Evolutionary conservation across 1,284 basidiomycete genomes (phyloP), one percentile per base, ranked within the genome.

Genomic region (Earliella scabrosa): DNA sequence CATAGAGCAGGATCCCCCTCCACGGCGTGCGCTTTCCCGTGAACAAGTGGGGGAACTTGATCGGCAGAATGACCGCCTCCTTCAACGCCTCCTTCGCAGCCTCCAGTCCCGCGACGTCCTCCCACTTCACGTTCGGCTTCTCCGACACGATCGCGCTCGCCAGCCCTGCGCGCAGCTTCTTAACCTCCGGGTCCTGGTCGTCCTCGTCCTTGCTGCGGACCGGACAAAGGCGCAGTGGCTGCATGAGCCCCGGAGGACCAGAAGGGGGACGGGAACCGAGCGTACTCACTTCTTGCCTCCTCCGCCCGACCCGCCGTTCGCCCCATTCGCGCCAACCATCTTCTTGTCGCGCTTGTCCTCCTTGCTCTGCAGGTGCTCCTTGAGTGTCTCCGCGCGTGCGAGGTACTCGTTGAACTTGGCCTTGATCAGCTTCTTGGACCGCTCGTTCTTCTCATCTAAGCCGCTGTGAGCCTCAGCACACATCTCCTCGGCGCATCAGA

Each of bases 41-140:
- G 75, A 99, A 99, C 36, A 99, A 82, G 75, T 98, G 95, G 1
- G 97, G 97, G 69, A 98, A 98, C 75, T 98, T 98, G 82, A 98
- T 98, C 6, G 97, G 97, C 21, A 99, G 80, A 69, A 99, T 98
- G 71, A 99, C 97, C 34, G 97, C 97, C 73, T 99, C 97, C 74
- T 99, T 98, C 66, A 99, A 77, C 11, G 97, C 86, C 54, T 97
- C 95, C 75, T 99, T 99, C 32, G 97, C 97, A 36, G 86, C 90
- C 67, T 95, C 92, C 8, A 99, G 82, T 49, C 97, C 97, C 8
- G 97, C 97, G 39, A 99, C 96, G 72, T 99, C 97, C 70, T 98
- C 95, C 97, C 97, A 99, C 67, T 88, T 89, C 23, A 99, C 92
- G 71, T 99, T 95, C 16, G 97, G 97, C 63, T 89, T 97, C 77